A percentile compares a stretch with the other conserved stretches of the same genome.
phyloP scores from a whole-genome alignment of 495 filamentous ascomycete genomes.

The Haplographium delicatum region DNA sequence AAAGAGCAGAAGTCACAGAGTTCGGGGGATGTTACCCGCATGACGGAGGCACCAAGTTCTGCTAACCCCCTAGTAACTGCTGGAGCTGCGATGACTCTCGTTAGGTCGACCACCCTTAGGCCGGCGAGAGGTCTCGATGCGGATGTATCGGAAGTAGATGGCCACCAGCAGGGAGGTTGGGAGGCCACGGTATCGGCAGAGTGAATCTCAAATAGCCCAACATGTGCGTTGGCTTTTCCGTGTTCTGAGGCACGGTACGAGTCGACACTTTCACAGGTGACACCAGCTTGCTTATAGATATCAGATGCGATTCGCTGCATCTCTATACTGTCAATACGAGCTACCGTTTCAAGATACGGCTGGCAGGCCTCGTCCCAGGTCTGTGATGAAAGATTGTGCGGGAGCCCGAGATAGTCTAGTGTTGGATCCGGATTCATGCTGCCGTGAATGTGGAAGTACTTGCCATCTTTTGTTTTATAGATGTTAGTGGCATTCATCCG shows the following conservation, averaged over 20 bases:
- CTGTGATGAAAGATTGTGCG: constrained; percentile 1
- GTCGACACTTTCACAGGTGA: constrained; percentile 41
- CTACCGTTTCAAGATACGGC: neutral
- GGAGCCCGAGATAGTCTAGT: constrained; percentile 39
- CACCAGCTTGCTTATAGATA: constrained; percentile 39
- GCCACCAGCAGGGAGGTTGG: no score
- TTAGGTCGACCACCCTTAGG: neutral
- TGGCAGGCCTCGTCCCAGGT: neutral
- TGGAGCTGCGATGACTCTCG: neutral
- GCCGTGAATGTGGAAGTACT: constrained; percentile 49
- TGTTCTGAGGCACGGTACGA: constrained; percentile 44
- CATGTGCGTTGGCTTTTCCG: constrained; percentile 41
- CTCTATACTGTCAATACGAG: neutral
- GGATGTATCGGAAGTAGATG: no score
- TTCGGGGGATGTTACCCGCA: neutral
- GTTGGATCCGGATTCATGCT: constrained; percentile 43
- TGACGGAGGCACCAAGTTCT: neutral
- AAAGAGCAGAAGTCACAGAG: neutral
- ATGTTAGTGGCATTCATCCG: constrained; percentile 37
- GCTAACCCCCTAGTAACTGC: neutral
- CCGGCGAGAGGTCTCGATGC: neutral
- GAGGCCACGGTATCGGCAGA: no score
- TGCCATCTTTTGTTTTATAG: constrained; percentile 45
- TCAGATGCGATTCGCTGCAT: neutral
- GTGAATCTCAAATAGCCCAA: constrained; percentile 46